Base-by-base conservation (phyloP, 805 yeast species). In the Kodamaea nitidulidarum region DNA sequence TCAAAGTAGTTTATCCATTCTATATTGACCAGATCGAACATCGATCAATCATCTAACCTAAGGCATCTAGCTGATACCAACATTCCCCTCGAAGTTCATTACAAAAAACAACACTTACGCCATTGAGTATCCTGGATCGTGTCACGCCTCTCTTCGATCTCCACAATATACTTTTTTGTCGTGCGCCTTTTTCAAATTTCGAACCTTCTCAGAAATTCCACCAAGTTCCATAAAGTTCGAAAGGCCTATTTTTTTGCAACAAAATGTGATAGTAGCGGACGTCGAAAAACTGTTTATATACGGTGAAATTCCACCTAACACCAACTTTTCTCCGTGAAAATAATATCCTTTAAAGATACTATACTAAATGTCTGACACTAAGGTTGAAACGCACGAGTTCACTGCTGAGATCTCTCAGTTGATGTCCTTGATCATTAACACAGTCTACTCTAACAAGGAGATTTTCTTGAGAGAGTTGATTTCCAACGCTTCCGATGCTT, bases 321-420 rank as follows among this genome's bases (percentile, higher is more conserved):
- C 31, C 33, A 17, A 7, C 10, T 25, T 42, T 41, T 33, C 35
- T 34, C 41, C 26, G 41, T 35, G 39, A 45, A 40, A 40, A 21
- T 29, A 36, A 35, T 17, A 34, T 35, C 35, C 36, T 35, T 28
- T 22, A 16, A 10, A 37, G 21, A 24, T 24, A 35, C 30, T 15
- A 31, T n/a, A 20, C 32, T 65, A 46, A 36, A 77, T 76, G 81
- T 63, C 80, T 52, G 67, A 74, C 71, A 53, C 52, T 38, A 68
- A 69, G 56, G 65, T 80, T 62, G 95, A 85, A 77, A 83, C 95
- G 44, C 87, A 79, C 67, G 98, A 91, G 78, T 93, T 93, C 74
- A 96, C 95, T 73, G 99, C 99, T 80, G 99, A 93, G 88, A 93
- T 93, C 73, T 88, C 98, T 84, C 98, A 93, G 95, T 80, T 93